These are phyloP conservation scores for Eucalyptus cloeziana DNA, from an alignment of 345 rosid species.

Conservation along the genomic window DNA sequence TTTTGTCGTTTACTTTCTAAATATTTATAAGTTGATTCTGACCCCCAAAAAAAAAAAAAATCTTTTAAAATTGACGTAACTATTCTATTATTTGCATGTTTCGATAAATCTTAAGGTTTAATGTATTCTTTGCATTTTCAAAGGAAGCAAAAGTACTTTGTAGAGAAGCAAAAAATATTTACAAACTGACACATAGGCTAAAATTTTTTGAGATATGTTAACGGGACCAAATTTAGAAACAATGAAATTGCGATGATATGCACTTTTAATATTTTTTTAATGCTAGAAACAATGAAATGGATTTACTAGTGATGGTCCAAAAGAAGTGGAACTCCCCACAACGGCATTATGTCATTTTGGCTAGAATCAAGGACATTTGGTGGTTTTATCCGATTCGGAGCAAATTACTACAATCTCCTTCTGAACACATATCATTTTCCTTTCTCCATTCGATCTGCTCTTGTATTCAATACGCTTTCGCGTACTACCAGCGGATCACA, in stretches of 20 bases:
- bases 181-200: background rate
- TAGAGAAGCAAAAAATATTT: background rate
- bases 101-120: background rate
- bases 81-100: background rate
- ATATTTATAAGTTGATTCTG: too few species aligned
- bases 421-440: background rate
- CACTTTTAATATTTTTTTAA: background rate
- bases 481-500: background rate
- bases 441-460: background rate
- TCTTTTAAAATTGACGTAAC: background rate
- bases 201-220: too few species aligned
- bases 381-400: background rate
- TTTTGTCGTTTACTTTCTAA: background rate
- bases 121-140: background rate
- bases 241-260: background rate
- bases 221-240: too few species aligned
- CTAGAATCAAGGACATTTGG: background rate
- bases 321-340: background rate
- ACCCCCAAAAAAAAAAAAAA: too few species aligned
- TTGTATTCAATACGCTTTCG: background rate
- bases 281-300: background rate
- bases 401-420: background rate
- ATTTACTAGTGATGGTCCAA: background rate
- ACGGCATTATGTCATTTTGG: background rate
- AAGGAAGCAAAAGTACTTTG: background rate